Evolutionary conservation across 441 rosid species (phyloP).

Genomic region (Arabidopsis hybrid): DNA sequence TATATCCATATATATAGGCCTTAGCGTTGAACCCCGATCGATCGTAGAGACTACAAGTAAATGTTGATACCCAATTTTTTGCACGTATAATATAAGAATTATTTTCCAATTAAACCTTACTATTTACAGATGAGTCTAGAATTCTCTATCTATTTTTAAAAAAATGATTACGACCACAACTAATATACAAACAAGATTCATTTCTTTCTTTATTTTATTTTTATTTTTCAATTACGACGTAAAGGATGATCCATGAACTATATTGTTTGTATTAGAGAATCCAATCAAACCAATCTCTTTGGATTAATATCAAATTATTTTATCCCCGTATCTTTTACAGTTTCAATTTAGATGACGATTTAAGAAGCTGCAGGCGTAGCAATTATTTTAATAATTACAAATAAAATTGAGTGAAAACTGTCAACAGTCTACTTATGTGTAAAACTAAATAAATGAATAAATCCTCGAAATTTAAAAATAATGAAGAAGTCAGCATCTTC

Average conservation of each 20-base stretch:
- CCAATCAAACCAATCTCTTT: constrained; percentile 24
- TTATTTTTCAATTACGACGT: constrained; percentile 18
- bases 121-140: constrained; percentile 10
- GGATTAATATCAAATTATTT: constrained; percentile 1
- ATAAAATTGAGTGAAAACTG: neutral
- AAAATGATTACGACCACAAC: constrained; percentile 7
- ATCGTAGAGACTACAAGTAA: neutral
- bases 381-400: constrained; percentile 14
- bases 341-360: constrained; percentile 36
- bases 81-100: neutral
- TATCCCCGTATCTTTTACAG: constrained; percentile 29
- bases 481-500: constrained; percentile 30
- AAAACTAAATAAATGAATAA: neutral
- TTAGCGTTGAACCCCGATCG: neutral
- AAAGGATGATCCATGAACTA: constrained; percentile 28
- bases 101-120: neutral
- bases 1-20: too few species aligned
- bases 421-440: constrained; percentile 22
- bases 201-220: too few species aligned
- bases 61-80: neutral
- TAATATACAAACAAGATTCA: constrained; percentile 10
- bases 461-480: neutral
- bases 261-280: constrained; percentile 26
- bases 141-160: neutral
- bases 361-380: constrained; percentile 31